Conservation (phyloP, 805 yeast genomes). For the Groenewaldozyma tartarivorans region DNA sequence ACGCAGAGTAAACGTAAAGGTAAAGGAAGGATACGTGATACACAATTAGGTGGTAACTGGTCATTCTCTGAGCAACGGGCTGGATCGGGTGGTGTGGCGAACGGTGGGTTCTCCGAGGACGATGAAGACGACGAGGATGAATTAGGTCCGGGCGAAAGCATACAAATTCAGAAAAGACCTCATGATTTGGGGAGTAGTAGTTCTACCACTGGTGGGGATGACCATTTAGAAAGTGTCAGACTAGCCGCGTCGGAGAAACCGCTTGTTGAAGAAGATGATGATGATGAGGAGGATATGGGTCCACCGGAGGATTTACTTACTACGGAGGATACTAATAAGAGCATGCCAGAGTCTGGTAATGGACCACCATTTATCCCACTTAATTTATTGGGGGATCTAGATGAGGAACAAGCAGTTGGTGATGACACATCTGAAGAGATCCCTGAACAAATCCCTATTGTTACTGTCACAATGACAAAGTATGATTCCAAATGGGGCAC, state of each 20-base stretch:
- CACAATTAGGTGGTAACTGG: too few relatives aligned
- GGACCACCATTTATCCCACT: neutral
- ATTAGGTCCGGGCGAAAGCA: conserved; percentile 2
- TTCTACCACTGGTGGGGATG: conserved; percentile 8
- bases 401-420: neutral
- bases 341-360: neutral
- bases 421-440: neutral
- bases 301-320: neutral
- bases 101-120: conserved; percentile 7
- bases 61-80: too few relatives aligned
- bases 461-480: conserved; percentile 6
- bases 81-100: neutral
- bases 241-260: neutral
- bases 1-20: too few relatives aligned
- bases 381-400: neutral
- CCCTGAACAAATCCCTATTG: conserved; percentile 8
- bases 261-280: neutral
- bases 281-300: neutral
- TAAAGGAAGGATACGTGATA: too few relatives aligned
- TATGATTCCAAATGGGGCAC: conserved; percentile 21
- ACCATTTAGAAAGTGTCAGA: conserved; percentile 4
- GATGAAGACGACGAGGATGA: conserved; percentile 10
- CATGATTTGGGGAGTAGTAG: conserved; percentile 5
- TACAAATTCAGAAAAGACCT: neutral
- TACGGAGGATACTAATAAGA: neutral